phyloP scores from a whole-genome alignment of 768 basidiomycete genomes.

The Trametes cinnabarina region DNA sequence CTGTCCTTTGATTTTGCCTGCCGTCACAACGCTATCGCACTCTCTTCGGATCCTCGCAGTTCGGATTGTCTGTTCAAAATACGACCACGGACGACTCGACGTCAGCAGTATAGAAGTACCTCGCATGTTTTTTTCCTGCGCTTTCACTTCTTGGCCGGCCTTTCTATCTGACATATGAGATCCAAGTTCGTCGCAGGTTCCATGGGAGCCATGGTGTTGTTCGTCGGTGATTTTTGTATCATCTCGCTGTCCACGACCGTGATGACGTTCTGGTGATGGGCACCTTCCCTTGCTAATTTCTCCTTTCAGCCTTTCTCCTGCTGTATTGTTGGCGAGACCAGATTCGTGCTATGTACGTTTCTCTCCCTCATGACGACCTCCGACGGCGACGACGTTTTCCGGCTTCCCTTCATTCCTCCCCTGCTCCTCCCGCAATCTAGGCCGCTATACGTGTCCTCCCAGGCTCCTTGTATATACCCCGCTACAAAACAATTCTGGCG shows the following conservation, averaged over 20 bases:
- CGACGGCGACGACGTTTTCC: not conserved
- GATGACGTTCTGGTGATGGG: not conserved
- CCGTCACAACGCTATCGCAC: conserved; percentile 13
- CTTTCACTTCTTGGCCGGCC: too few species aligned
- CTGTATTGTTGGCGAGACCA: not conserved
- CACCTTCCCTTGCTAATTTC: not conserved
- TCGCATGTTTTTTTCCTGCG: not conserved
- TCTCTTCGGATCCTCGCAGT: not conserved
- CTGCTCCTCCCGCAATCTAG: too few species aligned
- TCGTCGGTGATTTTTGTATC: not conserved
- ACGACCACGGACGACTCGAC: not conserved
- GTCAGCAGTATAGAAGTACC: not conserved
- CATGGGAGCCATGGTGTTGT: too few species aligned
- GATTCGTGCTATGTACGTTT: not conserved
- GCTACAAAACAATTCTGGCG: too few species aligned
- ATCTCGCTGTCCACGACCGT: not conserved
- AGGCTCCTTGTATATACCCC: too few species aligned
- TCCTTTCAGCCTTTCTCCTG: not conserved
- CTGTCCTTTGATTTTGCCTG: not conserved
- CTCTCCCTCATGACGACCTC: not conserved
- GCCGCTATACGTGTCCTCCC: too few species aligned
- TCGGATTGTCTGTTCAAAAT: not conserved
- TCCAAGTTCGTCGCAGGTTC: too few species aligned
- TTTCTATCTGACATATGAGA: too few species aligned
- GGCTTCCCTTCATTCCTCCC: too few species aligned